Evolutionary conservation across 2,329 filamentous ascomycete species (phyloP), one percentile per base, ranked within the genome.

Genomic region (Apiospora sp.): DNA sequence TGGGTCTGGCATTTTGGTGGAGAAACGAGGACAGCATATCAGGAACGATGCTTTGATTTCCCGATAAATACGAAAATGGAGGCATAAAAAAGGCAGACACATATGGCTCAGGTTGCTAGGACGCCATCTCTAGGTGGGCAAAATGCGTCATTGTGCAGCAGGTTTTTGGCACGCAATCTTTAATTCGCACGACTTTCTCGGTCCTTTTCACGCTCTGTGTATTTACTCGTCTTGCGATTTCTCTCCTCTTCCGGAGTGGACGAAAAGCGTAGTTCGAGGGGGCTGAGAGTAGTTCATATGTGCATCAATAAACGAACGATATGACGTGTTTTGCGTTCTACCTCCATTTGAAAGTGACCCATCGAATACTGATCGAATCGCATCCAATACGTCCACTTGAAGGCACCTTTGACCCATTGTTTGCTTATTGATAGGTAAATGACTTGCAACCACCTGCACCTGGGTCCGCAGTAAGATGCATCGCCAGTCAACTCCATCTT

Each of bases 191-290:
- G 22, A 70, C 68, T 70, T 30, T 70, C 48, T 58, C 68, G 48
- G 68, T 70, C 48, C 68, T 70, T 43, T 70, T 70, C 68, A 70
- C 68, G 68, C 68, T 70, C 22, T 70, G 68, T 70, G 68, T 70
- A 70, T 70, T 70, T 54, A 70, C 68, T 58, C 68, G 48, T 58
- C 68, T 70, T 43, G 30, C 48, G 46, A 37, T 51, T 37, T 58
- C 48, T 43, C 48, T 43, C 37, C 49, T 24, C 34, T 70, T 44
- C 34, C 44, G 14, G 10, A 41, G 34, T 70, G 48, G 68, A 58
- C 22, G 68, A 41, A 41, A 70, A 58, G 16, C n/a, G 30, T 41
- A 54, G 68, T 34, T 51, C 68, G 68, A 41, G 68, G 68, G 48
- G 68, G 68, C 68, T 58, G 68, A 43, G 68, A 58, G 37, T 12